Base-by-base conservation (phyloP, 257 asterid genomes). In the Capsicum pubescens region DNA sequence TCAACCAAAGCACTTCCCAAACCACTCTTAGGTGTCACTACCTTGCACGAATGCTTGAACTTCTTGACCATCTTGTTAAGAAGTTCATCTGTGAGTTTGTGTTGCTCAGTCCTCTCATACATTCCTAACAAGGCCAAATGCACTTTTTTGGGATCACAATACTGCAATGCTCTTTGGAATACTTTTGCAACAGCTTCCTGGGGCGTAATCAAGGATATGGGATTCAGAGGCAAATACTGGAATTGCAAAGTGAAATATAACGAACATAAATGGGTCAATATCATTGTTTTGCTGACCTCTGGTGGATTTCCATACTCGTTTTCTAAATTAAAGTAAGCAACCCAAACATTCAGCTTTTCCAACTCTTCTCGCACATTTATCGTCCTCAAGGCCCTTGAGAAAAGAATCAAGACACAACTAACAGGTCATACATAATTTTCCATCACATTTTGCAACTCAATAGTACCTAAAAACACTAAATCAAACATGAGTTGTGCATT, bases 261-360 rank as follows among this genome's bases (percentile, higher is more conserved):
- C 26, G 56, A 66, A 59, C 14, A 54, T 11, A 56, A 26, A 54
- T 9, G 52, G 69, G 13, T 6, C 44, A 46, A 17, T 14, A 48
- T 52, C 12, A 48, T 11, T 54, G 21, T 55, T 58, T 85, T 35
- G 15, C 77, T 61, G 72, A 95, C 99, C 99, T 97, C 93, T 4
- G 98, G 94, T 72, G 99, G 98, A 85, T 84, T 93, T 78, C 99
- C 99, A 84, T 90, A 89, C 85, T 93, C 93, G 86, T 92, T 97
- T 84, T 97, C 99, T 86, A 97, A 92, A 90, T 97, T 97, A 85
- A 97, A 93, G 80, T 90, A 96, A 42, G 99, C 99, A 87, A 90
- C 92, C 98, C 98, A 96, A 72, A 96, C 87, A 87, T 92, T 94
- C 91, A 94, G 92, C 92, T 96, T 96, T 91, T 96, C 99, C 2